Percentiles rank a stretch among this genome's conserved stretches.
Conservation (phyloP, 768 basidiomycete species). For the Hebeloma cylindrosporum region DNA sequence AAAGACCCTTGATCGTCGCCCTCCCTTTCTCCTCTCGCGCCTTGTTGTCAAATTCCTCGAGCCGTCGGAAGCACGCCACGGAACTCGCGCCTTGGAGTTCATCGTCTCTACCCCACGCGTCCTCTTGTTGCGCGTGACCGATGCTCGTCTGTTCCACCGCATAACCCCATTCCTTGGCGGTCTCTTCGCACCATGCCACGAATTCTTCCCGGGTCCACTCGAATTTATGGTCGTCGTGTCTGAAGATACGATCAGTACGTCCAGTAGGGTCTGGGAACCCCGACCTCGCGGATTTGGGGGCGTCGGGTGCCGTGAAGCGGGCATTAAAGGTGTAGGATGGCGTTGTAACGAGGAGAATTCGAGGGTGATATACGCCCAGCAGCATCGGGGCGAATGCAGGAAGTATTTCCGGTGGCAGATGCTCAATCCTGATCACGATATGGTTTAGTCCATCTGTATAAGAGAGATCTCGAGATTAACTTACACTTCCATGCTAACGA, state of each 20-base stretch:
- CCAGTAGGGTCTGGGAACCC: slow-evolving; percentile 76
- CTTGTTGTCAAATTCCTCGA: slow-evolving; percentile 31
- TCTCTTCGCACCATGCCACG: slow-evolving; percentile 52
- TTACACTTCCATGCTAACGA: slow-evolving; percentile 82
- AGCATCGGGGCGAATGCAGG: slow-evolving; percentile 66
- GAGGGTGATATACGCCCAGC: slow-evolving; percentile 77
- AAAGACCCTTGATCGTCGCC: slow-evolving; percentile 27
- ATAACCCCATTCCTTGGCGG: slow-evolving; percentile 73
- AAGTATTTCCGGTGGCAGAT: slow-evolving; percentile 60
- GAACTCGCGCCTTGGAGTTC: slow-evolving; percentile 65
- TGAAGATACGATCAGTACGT: slow-evolving; percentile 71
- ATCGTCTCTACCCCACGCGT: slow-evolving; percentile 72
- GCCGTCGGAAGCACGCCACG: slow-evolving; percentile 60
- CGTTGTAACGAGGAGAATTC: slow-evolving; percentile 75
- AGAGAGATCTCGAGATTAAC: slow-evolving; percentile 25
- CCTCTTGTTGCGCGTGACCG: slow-evolving; percentile 56
- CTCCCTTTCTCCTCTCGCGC: slow-evolving; percentile 42
- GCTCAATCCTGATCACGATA: slow-evolving; percentile 64
- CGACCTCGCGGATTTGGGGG: slow-evolving; percentile 39
- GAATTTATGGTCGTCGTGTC: slow-evolving; percentile 85
- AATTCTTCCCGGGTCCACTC: slow-evolving; percentile 87
- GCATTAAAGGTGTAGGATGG: slow-evolving; percentile 84
- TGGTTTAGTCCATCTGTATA: not conserved
- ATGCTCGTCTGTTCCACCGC: slow-evolving; percentile 57
- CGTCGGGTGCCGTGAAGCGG: slow-evolving; percentile 62